phyloP scores from a whole-genome alignment of 805 yeast genomes.

The Kockiozyma suomiensis region DNA sequence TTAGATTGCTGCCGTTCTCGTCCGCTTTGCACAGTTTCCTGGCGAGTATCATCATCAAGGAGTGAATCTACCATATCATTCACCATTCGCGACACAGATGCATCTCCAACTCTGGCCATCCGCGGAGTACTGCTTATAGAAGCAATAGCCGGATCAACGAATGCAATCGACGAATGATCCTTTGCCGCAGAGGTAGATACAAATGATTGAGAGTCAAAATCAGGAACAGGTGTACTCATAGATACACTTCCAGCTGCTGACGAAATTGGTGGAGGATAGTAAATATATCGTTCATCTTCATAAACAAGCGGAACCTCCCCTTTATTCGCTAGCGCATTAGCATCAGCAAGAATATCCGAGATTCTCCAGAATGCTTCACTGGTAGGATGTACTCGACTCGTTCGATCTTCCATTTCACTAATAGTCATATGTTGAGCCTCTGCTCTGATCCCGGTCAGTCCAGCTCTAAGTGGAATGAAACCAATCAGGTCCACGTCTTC shows the following conservation, averaged over 20 bases:
- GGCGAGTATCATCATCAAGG: constrained; percentile 15
- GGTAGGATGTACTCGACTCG: constrained; percentile 24
- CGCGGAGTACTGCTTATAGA: not conserved
- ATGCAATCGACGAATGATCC: not conserved
- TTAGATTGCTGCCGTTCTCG: too few relatives aligned
- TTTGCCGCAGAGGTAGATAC: not conserved
- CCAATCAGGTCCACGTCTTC: constrained; percentile 33
- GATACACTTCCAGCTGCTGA: constrained; percentile 2
- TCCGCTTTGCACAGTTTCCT: too few relatives aligned
- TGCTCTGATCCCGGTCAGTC: constrained; percentile 17
- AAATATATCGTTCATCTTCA: constrained; percentile 13
- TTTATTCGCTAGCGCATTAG: constrained; percentile 7
- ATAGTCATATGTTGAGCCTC: constrained; percentile 8
- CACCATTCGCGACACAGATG: constrained; percentile 24
- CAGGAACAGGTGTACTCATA: constrained; percentile 7
- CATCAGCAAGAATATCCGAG: constrained; percentile 24
- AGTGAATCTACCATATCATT: constrained; percentile 32
- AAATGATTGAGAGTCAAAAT: constrained; percentile 7
- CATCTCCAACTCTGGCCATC: not conserved
- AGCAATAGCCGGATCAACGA: not conserved
- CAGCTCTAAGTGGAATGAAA: constrained; percentile 19
- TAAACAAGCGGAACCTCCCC: constrained; percentile 20
- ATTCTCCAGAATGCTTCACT: constrained; percentile 22
- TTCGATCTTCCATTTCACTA: constrained; percentile 12
- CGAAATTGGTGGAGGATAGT: constrained; percentile 6